Evolutionary conservation across 2,329 filamentous ascomycete genomes (phyloP).

Genomic region (Exophiala viscosa): DNA sequence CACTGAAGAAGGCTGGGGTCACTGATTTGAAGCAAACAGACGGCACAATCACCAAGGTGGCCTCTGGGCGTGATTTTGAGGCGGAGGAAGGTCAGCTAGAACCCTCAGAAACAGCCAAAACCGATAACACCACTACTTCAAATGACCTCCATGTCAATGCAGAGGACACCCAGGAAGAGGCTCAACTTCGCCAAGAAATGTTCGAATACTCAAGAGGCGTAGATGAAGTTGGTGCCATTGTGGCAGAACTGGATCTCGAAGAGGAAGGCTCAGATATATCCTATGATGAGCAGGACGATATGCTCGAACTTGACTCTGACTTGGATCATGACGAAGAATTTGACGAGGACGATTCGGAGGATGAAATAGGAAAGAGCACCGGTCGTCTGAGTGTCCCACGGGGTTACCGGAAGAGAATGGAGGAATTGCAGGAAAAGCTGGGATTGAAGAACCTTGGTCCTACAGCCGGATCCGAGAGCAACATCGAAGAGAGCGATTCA

Average conservation of each 20-base stretch:
- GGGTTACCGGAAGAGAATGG: slow-evolving; percentile 76
- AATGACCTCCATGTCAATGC: slow-evolving; percentile 10
- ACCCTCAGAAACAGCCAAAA: not conserved
- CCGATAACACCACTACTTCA: not conserved
- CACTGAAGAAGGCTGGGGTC: slow-evolving; percentile 72
- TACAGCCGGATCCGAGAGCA: slow-evolving; percentile 27
- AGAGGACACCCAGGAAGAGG: slow-evolving; percentile 76
- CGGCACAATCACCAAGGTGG: slow-evolving; percentile 16
- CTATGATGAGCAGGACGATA: slow-evolving; percentile 53
- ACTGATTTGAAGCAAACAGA: slow-evolving; percentile 41
- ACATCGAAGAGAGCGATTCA: slow-evolving; percentile 1
- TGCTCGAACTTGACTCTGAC: slow-evolving; percentile 27
- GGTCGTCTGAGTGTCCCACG: slow-evolving; percentile 37
- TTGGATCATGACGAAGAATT: slow-evolving; percentile 51
- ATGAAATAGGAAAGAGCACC: slow-evolving; percentile 71
- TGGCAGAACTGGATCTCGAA: slow-evolving; percentile 85
- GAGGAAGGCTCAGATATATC: slow-evolving; percentile 52
- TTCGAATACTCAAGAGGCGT: slow-evolving; percentile 69
- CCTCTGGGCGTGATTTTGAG: slow-evolving; percentile 3
- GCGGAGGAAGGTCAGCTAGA: not conserved
- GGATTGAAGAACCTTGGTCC: slow-evolving; percentile 60
- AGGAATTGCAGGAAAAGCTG: slow-evolving; percentile 74
- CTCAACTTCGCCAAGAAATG: slow-evolving; percentile 79
- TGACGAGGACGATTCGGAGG: slow-evolving; percentile 64
- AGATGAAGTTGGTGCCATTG: slow-evolving; percentile 83